Evolutionary conservation across 345 rosid species (phyloP).

Genomic region (Linum lewisii): DNA sequence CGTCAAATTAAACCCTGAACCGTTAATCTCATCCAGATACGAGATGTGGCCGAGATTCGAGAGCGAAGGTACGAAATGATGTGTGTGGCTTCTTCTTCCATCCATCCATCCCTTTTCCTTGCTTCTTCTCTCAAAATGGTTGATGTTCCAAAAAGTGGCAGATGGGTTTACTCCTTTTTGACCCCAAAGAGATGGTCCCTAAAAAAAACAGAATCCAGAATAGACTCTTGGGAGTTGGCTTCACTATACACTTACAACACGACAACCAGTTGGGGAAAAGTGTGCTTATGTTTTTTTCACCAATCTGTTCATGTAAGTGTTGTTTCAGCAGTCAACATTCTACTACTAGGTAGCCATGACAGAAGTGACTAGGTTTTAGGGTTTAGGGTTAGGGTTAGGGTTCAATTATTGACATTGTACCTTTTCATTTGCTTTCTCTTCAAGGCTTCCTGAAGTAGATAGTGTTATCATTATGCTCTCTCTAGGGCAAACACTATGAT

Average conservation of each 20-base stretch:
- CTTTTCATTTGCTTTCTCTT: not conserved
- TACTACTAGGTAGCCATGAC: not conserved
- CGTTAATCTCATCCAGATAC: too few relatives aligned
- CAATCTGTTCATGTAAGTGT: not conserved
- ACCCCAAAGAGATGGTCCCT: not conserved
- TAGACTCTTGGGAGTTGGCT: not conserved
- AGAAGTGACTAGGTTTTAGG: not conserved
- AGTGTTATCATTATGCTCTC: not conserved
- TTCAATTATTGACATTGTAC: not conserved
- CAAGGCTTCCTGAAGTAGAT: not conserved
- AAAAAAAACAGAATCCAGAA: not conserved
- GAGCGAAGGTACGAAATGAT: too few relatives aligned
- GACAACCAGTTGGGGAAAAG: not conserved
- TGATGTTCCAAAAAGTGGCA: not conserved
- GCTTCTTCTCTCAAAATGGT: not conserved
- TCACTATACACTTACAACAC: not conserved
- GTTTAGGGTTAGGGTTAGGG: not conserved
- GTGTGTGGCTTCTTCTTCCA: not conserved
- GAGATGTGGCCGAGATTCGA: too few relatives aligned
- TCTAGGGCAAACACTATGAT: not conserved
- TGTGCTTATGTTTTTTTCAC: not conserved
- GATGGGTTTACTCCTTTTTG: not conserved
- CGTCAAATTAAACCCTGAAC: too few relatives aligned
- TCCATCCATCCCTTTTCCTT: too few relatives aligned
- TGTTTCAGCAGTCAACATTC: not conserved